Conservation (phyloP, 768 basidiomycete species). For the Chlorophyllum brunneum region DNA sequence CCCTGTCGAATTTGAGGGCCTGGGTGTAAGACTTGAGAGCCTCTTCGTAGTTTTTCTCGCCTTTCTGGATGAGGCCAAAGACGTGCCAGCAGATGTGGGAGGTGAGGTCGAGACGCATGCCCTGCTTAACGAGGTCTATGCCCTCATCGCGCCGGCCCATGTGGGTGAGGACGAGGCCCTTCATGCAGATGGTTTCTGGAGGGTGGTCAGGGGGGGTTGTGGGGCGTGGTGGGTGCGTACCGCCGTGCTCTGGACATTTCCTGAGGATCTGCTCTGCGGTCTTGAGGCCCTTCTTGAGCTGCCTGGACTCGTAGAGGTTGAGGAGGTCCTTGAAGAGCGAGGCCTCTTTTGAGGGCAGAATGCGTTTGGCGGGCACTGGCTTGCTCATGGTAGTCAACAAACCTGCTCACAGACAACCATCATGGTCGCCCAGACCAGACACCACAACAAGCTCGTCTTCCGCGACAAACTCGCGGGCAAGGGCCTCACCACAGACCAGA, state of each 20-base stretch:
- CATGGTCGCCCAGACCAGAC: constrained; percentile 78
- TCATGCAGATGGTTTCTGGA: constrained; percentile 94
- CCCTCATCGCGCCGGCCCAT: constrained; percentile 81
- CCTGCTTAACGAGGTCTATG: constrained; percentile 79
- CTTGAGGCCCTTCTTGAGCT: constrained; percentile 87
- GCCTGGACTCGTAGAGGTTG: constrained; percentile 82
- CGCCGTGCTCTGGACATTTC: constrained; percentile 94
- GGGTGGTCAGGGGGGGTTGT: neutral
- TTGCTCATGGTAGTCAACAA: constrained; percentile 26
- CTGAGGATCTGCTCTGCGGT: constrained; percentile 91
- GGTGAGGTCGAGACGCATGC: constrained; percentile 72
- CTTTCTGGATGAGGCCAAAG: constrained; percentile 90
- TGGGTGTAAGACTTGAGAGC: constrained; percentile 90
- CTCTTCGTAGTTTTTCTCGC: constrained; percentile 92
- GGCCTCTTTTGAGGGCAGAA: constrained; percentile 78
- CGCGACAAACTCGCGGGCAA: constrained; percentile 79
- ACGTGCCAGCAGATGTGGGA: constrained; percentile 99
- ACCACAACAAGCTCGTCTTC: constrained; percentile 62
- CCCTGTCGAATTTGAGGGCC: constrained; percentile 87
- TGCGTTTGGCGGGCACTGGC: constrained; percentile 41
- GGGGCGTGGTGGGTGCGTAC: constrained; percentile 40
- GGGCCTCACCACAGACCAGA: constrained; percentile 71
- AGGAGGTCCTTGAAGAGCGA: constrained; percentile 84
- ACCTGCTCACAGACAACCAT: constrained; percentile 25
- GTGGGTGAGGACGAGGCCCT: constrained; percentile 82